Evolutionary conservation across 2,329 filamentous ascomycete species (phyloP), one percentile per base, ranked within the genome.

Genomic region (Phyllosticta paracitricarpa): DNA sequence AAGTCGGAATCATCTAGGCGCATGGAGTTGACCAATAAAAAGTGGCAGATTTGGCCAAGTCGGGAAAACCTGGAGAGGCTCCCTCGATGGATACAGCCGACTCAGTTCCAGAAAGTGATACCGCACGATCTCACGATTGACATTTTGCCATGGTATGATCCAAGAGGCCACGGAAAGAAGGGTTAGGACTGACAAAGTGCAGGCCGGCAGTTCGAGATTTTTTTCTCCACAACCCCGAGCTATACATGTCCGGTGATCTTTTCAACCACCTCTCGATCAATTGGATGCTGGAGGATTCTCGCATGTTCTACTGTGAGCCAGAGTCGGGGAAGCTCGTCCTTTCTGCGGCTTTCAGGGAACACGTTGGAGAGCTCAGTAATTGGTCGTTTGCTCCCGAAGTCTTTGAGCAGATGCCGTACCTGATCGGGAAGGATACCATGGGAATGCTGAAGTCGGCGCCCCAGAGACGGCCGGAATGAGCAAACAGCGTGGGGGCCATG

Each of bases 301-400:
- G 57, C 35, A 58, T 40, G 51, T 52, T 62, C 6, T 62, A 51
- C 28, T 58, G 56, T 52, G 60, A 62, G 7, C 51, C 56, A 3
- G 58, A 55, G 33, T 58, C 60, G 7, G 60, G 56, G 17, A 55
- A 25, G 14, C 28, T 58, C 17, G 56, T 53, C 17, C 28, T 62
- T n/a, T 62, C 60, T 12, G 33, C 51, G 17, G 56, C 60, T 12
- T 62, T 71, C 30, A 62, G 63, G 30, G 67, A 71, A 52, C 69
- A 71, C 25, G 67, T 70, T 35, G 66, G 63, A 5, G 70, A 70
- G 30, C 69, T 70, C 52, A 69, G 65, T 52, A 65, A 69, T 35
- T 64, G 70, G 54, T 69, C 70, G 28, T 67, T 68, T 30, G 62
- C 66, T 1, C 58, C 64, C 1, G 12, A 55, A 7, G 62, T 68